Evolutionary conservation across 106 monocot genomes (phyloP), one percentile per base, ranked within the genome.

Genomic region (Dioscorea alata): DNA sequence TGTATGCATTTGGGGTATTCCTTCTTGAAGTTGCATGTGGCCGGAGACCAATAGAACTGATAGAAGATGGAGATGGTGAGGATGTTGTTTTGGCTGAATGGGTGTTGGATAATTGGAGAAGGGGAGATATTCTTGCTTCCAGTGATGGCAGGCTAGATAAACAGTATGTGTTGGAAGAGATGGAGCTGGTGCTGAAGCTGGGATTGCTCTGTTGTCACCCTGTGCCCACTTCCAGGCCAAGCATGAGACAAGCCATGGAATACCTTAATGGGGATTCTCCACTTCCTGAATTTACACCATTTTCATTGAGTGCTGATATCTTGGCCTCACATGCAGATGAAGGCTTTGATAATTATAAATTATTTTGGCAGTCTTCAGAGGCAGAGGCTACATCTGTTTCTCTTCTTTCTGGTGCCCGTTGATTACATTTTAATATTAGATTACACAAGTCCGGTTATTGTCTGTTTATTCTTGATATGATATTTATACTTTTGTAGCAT

Each of bases 11-110:
- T 12, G 74, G 74, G 4, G 17, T 19, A 6, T 75, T 75, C 42
- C 59, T 75, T 48, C 49, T 75, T 13, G 74, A 75, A 50, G 67
- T 75, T 2, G 67, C 74, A 16, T 67, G 74, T 28, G 74, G 74
- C 4, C 59, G 59, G 18, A 67, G 68, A 28, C 74, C 74, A 17
- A 67, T 75, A 17, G 71, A 72, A 10, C 6, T 21, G 17, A 19
- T 2, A 24, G 20, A 23, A 49, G 60, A 33, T 12, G 17, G 48
- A 22, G 42, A 42, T 42, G 42, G 42, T 8, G 21, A 31, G 28
- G 50, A 28, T 12, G 52, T 23, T 28, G n/a, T 19, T 14, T 20
- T 75, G 18, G 49, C 50, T 35, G 65, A 50, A 12, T 68, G 67
- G 48, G 67, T 75, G 48, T 1, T 59, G 59, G 17, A 67, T 16